phyloP scores from a whole-genome alignment of 2,329 filamentous ascomycete species.

The Alternaria ethzedia region DNA sequence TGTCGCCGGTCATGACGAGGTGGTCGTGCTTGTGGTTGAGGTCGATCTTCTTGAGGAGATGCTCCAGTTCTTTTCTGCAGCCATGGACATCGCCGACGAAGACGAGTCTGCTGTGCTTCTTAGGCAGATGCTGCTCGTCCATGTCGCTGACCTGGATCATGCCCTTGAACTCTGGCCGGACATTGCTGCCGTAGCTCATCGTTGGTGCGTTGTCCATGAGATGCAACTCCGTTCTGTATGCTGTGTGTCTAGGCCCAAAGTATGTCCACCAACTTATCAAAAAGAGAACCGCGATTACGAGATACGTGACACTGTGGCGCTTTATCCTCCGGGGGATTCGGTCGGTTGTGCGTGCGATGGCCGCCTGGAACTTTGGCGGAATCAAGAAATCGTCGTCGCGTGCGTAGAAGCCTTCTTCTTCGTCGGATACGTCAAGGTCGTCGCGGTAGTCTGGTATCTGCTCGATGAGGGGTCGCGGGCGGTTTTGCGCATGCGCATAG shows the following conservation, averaged over 20 bases:
- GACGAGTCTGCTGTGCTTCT: constrained; percentile 67
- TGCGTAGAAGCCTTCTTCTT: constrained; percentile 47
- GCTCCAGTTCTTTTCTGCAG: constrained; percentile 67
- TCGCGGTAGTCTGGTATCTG: constrained; percentile 34
- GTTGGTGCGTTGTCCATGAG: constrained; percentile 41
- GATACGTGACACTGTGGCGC: constrained; percentile 42
- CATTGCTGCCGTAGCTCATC: constrained; percentile 55
- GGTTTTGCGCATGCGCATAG: constrained; percentile 17
- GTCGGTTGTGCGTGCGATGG: constrained; percentile 31
- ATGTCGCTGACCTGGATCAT: constrained; percentile 60
- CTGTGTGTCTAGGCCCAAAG: constrained; percentile 46
- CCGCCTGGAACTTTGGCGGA: constrained; percentile 39
- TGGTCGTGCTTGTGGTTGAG: constrained; percentile 66
- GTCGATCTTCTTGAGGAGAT: constrained; percentile 69
- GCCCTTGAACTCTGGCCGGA: constrained; percentile 55
- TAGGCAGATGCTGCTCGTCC: constrained; percentile 55
- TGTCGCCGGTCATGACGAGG: constrained; percentile 48
- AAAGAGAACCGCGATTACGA: constrained; percentile 35
- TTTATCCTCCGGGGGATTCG: constrained; percentile 45
- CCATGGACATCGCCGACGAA: constrained; percentile 94
- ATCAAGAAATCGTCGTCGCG: constrained; percentile 45
- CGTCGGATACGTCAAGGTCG: constrained; percentile 47
- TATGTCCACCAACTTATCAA: constrained; percentile 47
- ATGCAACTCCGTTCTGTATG: constrained; percentile 42
- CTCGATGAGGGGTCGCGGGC: constrained; percentile 37